Conservation (phyloP, 2,329 filamentous ascomycete species). For the Coleophoma crateriformis region DNA sequence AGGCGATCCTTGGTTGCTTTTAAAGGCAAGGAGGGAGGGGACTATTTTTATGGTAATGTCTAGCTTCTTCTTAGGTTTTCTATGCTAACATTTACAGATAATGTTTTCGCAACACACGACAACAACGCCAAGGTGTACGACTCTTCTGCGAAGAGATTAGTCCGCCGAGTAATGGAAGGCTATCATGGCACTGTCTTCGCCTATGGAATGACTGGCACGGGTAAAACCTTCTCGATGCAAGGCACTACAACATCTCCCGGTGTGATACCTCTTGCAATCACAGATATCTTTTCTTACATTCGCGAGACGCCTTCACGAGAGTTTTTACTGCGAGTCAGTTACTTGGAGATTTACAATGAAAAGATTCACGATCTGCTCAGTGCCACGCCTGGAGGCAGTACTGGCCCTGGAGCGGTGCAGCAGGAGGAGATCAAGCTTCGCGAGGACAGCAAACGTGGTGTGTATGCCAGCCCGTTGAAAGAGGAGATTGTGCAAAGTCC, state of each 20-base stretch:
- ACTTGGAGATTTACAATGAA: constrained; percentile 98
- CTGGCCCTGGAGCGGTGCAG: constrained; percentile 45
- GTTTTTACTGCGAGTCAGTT: constrained; percentile 92
- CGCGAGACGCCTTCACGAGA: constrained; percentile 92
- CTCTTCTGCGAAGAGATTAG: constrained; percentile 84
- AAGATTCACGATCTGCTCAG: constrained; percentile 91
- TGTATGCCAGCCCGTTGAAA: constrained; percentile 93
- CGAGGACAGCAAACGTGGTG: constrained; percentile 92
- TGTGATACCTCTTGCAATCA: constrained; percentile 95
- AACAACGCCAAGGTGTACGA: constrained; percentile 96
- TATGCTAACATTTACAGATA: constrained; percentile 55
- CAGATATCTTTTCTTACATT: constrained; percentile 98
- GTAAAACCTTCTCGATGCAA: constrained; percentile 99
- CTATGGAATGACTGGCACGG: constrained; percentile 98
- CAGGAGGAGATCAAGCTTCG: constrained; percentile 96
- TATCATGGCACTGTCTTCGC: constrained; percentile 98
- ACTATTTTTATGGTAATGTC: constrained; percentile 80
- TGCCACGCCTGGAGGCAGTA: constrained; percentile 54
- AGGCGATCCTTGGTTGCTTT: constrained; percentile 78
- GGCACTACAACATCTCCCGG: constrained; percentile 92
- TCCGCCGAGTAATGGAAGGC: constrained; percentile 96
- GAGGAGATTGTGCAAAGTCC: constrained; percentile 99
- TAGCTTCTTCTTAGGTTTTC: not conserved
- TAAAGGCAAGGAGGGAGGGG: constrained; percentile 81
- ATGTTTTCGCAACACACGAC: constrained; percentile 91